Conservation (phyloP, 495 filamentous ascomycete genomes). For the Penicilliopsis zonata region DNA sequence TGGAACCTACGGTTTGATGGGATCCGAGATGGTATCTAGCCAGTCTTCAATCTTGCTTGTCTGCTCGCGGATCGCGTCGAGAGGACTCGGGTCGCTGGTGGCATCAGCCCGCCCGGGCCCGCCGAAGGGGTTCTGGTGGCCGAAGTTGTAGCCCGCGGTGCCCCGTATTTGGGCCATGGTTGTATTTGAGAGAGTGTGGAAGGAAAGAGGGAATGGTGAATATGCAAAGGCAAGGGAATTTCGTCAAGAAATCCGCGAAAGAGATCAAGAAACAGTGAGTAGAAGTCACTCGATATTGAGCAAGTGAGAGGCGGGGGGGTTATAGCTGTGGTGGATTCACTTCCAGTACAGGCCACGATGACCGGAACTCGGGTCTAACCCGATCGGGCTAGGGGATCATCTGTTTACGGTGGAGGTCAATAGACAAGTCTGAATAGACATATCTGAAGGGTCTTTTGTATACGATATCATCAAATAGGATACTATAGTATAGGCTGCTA, state of each 20-base stretch:
- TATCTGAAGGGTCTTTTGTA: no score
- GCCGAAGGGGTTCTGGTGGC: conserved; percentile 63
- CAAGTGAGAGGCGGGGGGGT: no score
- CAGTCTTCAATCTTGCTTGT: conserved; percentile 97
- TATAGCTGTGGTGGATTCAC: no score
- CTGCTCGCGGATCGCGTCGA: conserved; percentile 85
- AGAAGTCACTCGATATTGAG: no score
- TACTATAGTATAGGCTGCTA: no score
- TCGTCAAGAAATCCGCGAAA: no score
- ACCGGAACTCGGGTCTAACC: no score
- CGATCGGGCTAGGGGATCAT: no score
- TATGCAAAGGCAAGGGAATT: neutral
- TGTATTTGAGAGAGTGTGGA: conserved; percentile 1
- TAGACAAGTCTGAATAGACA: no score
- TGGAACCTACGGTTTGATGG: conserved; percentile 86
- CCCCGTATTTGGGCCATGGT: conserved; percentile 93
- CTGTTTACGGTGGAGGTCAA: no score
- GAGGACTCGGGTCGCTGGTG: conserved; percentile 66
- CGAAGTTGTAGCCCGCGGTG: conserved; percentile 91
- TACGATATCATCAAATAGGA: no score
- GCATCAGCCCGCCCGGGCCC: conserved; percentile 47
- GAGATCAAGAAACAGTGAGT: neutral
- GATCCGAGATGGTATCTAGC: conserved; percentile 79
- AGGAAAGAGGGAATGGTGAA: conserved; percentile 2
- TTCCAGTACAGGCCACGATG: no score